These are phyloP conservation scores for Citrus australasica DNA, from an alignment of 345 rosid species.

Conservation along the genomic window DNA sequence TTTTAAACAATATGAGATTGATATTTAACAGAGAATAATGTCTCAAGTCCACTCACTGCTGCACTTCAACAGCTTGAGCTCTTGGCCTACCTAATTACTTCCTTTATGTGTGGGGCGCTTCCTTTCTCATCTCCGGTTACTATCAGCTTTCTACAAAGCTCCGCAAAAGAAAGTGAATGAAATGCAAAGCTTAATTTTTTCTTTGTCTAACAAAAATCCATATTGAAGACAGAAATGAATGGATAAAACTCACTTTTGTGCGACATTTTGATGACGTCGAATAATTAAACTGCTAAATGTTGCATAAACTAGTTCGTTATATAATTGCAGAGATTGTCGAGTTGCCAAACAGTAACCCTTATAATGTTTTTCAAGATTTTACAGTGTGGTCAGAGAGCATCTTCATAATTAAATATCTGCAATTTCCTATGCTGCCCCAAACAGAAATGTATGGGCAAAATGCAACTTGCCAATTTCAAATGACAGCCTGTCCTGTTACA, in stretches of 20 bases:
- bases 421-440: background rate
- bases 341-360: background rate
- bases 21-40: background rate
- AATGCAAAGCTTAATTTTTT: background rate
- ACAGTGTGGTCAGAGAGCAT: background rate
- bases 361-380: background rate
- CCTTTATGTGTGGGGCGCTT: constrained; percentile 4
- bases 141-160: too few species aligned
- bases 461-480: constrained; percentile 5
- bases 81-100: background rate
- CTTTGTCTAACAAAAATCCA: background rate
- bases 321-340: background rate
- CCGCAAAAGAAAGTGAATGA: background rate
- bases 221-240: too few species aligned
- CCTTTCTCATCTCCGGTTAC: background rate
- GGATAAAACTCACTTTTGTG: background rate
- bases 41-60: background rate
- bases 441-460: constrained; percentile 2
- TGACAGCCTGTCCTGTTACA: background rate
- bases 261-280: too few species aligned
- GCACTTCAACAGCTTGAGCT: background rate
- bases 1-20: background rate
- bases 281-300: background rate
- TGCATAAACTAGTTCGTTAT: background rate
- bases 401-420: background rate